Evolutionary conservation across 2,329 filamentous ascomycete species (phyloP).

Genomic region (Aspergillus sp.): DNA sequence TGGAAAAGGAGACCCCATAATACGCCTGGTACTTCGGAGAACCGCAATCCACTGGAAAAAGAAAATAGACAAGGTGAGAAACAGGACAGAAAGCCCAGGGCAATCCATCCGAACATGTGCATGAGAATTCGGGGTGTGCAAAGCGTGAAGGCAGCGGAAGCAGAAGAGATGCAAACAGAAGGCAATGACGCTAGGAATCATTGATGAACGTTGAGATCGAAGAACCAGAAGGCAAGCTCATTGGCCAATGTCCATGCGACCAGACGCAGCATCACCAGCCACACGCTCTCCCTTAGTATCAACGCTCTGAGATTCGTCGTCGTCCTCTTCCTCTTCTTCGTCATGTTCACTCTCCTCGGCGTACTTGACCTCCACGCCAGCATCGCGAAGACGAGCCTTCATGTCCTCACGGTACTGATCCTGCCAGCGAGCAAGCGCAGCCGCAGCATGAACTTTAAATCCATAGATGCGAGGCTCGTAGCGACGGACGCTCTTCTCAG

Average conservation of each 20-base stretch:
- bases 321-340: constrained; percentile 44
- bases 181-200: no score
- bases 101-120: neutral
- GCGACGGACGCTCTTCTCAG: constrained; percentile 77
- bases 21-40: constrained; percentile 25
- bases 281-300: constrained; percentile 23
- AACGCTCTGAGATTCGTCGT: constrained; percentile 29
- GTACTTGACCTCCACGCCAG: constrained; percentile 73
- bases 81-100: neutral
- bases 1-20: constrained; percentile 22
- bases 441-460: constrained; percentile 90
- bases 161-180: neutral
- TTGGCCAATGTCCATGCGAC: constrained; percentile 38
- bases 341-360: constrained; percentile 66
- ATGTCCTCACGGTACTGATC: constrained; percentile 76
- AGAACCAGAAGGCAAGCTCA: constrained; percentile 17
- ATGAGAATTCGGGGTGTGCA: neutral
- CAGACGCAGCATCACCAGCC: constrained; percentile 30
- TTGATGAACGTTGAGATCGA: neutral
- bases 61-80: neutral
- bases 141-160: neutral
- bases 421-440: constrained; percentile 89
- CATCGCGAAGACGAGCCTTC: constrained; percentile 70
- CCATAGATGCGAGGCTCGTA: constrained; percentile 92
- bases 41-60: constrained; percentile 3